A percentile compares a stretch with the other conserved stretches of the same genome.
phyloP scores from a whole-genome alignment of 164 flowering plant species.

The Liriodendron chinense region DNA sequence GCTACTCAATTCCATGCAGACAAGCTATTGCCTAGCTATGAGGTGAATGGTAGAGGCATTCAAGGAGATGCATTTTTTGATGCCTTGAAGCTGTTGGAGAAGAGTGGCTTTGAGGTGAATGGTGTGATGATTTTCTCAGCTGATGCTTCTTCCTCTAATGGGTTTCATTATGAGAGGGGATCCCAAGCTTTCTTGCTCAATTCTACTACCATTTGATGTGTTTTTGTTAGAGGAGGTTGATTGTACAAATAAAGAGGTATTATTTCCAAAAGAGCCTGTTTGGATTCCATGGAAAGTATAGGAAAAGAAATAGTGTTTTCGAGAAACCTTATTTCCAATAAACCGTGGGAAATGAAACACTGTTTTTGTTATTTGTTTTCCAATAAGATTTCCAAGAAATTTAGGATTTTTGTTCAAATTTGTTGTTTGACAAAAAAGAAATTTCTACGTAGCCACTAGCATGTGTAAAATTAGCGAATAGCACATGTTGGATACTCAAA shows the following conservation, averaged over 20 bases:
- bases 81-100: constrained; percentile 43
- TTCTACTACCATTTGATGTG: constrained; percentile 25
- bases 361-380: too few species aligned
- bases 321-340: too few species aligned
- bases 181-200: constrained; percentile 62
- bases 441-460: too few species aligned
- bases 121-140: constrained; percentile 73
- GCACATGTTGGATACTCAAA: too few species aligned
- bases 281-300: too few species aligned
- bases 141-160: constrained; percentile 47
- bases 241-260: neutral
- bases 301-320: too few species aligned
- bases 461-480: too few species aligned
- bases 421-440: too few species aligned
- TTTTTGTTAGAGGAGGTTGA: neutral
- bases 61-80: constrained; percentile 69
- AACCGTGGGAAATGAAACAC: too few species aligned
- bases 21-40: constrained; percentile 55
- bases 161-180: constrained; percentile 44
- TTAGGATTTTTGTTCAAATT: too few species aligned
- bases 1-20: constrained; percentile 26
- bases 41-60: constrained; percentile 64
- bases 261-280: neutral
- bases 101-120: constrained; percentile 41
- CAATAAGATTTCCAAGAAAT: too few species aligned